Base-by-base conservation (phyloP, 495 filamentous ascomycete genomes). In the Sporormia fimetaria region DNA sequence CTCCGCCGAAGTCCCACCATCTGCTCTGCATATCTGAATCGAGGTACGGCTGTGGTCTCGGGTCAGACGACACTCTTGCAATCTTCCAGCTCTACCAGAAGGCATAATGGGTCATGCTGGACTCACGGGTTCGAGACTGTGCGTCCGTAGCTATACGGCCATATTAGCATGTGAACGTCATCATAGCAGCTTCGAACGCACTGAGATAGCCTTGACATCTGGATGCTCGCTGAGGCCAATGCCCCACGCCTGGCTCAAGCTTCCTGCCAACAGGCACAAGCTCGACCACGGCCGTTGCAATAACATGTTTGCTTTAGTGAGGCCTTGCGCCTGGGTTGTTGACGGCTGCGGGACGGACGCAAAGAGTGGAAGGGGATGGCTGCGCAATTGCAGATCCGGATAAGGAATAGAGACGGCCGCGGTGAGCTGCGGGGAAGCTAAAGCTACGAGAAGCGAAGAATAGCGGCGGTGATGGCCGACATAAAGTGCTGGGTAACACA, bases 1-100 rank as follows among this genome's bases (percentile, higher is more conserved):
- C 84, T 55, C 87, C 90, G 57, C 92, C 92, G 74, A 93, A 99
- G 67, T 99, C 92, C 62, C 83, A 99, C 86, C 90, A 99, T 64
- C 92, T 81, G 67, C 83, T 94, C 71, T 94, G 84, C 78, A 96
- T 87, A 62, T 99, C 92, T 42, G 85, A 86, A 64, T 96, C 90
- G 33, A 99, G 73, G 63, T 95, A 99, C 33, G 92, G 92, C 82
- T 95, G 57, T 64, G 14, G 12, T 16, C 2, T 17, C 10, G n/a
- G 24, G 20, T 40, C 9, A 35, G 14, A 3, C 39, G 15, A 8
- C 5, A 20, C n/a, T 4, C 14, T 8, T 37, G 14, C 33, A 8
- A 2, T 20, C 6, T 8, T 20, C 3, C 10, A 10, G 1, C 14
- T 8, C 16, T 21, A 7, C 3, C 17, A 3, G 14, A 11, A 40